A percentile compares a stretch with the other conserved stretches of the same genome.
Conservation (phyloP, 495 filamentous ascomycete genomes). For the Achaetomiella virescens region DNA sequence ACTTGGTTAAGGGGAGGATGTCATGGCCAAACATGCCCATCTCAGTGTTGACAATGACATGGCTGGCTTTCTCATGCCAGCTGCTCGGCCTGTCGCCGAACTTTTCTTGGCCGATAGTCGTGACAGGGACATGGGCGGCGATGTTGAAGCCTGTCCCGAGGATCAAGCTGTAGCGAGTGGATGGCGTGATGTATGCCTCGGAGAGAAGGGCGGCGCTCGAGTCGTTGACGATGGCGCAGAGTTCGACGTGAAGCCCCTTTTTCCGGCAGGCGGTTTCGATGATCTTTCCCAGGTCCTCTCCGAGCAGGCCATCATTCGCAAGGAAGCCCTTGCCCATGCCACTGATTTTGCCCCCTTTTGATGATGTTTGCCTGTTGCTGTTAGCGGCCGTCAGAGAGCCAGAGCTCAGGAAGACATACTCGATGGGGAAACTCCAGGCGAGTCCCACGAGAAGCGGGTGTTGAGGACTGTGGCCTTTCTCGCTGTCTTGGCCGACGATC, state of each 20-base stretch:
- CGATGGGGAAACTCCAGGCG: conserved; percentile 84
- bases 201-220: conserved; percentile 74
- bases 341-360: conserved; percentile 67
- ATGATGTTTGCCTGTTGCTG: conserved; percentile 61
- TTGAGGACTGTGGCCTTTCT: conserved; percentile 23
- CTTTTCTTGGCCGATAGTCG: conserved; percentile 45
- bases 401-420: conserved; percentile 44
- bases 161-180: conserved; percentile 54
- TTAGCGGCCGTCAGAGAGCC: conserved; percentile 8
- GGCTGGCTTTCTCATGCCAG: conserved; percentile 51
- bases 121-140: conserved; percentile 47
- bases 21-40: conserved; percentile 72
- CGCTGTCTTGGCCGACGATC: conserved; percentile 35
- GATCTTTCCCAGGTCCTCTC: conserved; percentile 47
- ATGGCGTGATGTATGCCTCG: conserved; percentile 62
- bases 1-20: conserved; percentile 63
- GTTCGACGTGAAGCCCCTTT: conserved; percentile 49
- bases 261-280: conserved; percentile 43
- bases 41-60: conserved; percentile 77
- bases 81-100: conserved; percentile 45
- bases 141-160: conserved; percentile 54
- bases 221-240: conserved; percentile 80
- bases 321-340: conserved; percentile 81
- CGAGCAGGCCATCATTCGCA: conserved; percentile 45
- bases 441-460: conserved; percentile 55